A percentile compares a stretch with the other conserved stretches of the same genome.
phyloP scores from a whole-genome alignment of 2,329 filamentous ascomycete species.

The Ceratocystis diversiconidia region DNA sequence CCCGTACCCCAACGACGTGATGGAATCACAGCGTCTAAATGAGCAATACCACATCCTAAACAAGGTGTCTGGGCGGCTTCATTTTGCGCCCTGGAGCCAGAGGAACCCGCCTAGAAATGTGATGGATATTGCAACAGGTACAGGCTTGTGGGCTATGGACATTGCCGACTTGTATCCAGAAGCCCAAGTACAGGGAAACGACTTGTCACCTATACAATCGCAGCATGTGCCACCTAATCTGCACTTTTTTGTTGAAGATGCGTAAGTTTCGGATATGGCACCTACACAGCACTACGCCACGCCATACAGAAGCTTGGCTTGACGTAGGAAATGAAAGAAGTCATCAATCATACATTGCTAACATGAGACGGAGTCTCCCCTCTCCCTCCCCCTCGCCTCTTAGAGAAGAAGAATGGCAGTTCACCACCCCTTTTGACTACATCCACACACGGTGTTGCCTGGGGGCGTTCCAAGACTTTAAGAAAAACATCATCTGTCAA shows the following conservation, averaged over 20 bases:
- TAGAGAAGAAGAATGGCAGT: conserved; percentile 37
- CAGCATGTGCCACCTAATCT: conserved; percentile 55
- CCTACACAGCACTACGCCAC: background rate
- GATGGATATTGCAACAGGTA: conserved; percentile 34
- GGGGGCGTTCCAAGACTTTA: conserved; percentile 37
- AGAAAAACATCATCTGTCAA: conserved; percentile 36
- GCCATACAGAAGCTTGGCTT: no score
- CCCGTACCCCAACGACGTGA: conserved; percentile 32
- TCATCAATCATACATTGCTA: background rate
- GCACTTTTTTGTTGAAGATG: conserved; percentile 58
- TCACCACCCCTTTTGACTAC: conserved; percentile 41
- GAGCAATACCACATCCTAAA: conserved; percentile 29
- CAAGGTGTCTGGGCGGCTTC: conserved; percentile 29
- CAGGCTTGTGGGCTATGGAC: conserved; percentile 50
- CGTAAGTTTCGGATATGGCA: conserved; percentile 23
- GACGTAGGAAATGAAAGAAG: no score
- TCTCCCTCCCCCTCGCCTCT: background rate
- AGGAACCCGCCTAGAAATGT: conserved; percentile 26
- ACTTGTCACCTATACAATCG: conserved; percentile 55
- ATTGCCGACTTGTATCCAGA: conserved; percentile 49
- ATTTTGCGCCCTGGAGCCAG: conserved; percentile 30
- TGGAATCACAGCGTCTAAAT: conserved; percentile 30
- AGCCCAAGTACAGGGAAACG: conserved; percentile 46
- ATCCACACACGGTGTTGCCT: conserved; percentile 38
- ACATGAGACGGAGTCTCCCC: background rate